Conservation (phyloP, 2,329 filamentous ascomycete species). For the Arthroderma sp. region DNA sequence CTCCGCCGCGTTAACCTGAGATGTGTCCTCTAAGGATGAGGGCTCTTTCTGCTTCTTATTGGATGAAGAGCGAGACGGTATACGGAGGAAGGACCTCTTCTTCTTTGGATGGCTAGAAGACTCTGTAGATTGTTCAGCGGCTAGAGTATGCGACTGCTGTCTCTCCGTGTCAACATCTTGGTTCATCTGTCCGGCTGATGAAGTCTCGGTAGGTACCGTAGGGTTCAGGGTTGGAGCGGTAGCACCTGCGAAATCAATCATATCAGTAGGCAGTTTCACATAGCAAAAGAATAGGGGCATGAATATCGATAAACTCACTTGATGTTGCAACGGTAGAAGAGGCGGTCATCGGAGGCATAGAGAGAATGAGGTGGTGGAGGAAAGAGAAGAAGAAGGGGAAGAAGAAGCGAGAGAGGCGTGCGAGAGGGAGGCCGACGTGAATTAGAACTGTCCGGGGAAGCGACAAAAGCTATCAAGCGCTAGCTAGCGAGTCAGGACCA, state of each 20-base stretch:
- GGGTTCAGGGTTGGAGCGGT: not conserved
- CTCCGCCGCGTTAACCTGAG: conserved; percentile 40
- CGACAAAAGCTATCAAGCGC: not conserved
- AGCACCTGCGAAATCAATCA: not conserved
- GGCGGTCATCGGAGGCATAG: not conserved
- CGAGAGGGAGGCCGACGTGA: not conserved
- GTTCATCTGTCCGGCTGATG: not conserved
- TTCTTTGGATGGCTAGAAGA: conserved; percentile 21
- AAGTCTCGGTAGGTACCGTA: not conserved
- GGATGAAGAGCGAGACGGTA: conserved; percentile 27
- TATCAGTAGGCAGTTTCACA: not conserved
- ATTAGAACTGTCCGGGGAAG: not conserved
- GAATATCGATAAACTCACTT: not conserved
- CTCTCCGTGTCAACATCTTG: not conserved
- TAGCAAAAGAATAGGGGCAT: not conserved
- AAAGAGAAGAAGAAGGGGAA: not conserved
- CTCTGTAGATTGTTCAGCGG: conserved; percentile 7
- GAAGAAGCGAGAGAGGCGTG: not conserved
- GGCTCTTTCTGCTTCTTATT: conserved; percentile 24
- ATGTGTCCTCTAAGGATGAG: conserved; percentile 19
- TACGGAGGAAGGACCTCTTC: conserved; percentile 23
- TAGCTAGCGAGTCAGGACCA: not conserved
- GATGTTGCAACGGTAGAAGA: not conserved
- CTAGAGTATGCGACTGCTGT: not conserved
- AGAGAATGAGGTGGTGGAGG: not conserved